Percentiles rank a stretch among this genome's conserved stretches.
phyloP scores from a whole-genome alignment of 345 rosid genomes.

The Rubroshorea leprosula region DNA sequence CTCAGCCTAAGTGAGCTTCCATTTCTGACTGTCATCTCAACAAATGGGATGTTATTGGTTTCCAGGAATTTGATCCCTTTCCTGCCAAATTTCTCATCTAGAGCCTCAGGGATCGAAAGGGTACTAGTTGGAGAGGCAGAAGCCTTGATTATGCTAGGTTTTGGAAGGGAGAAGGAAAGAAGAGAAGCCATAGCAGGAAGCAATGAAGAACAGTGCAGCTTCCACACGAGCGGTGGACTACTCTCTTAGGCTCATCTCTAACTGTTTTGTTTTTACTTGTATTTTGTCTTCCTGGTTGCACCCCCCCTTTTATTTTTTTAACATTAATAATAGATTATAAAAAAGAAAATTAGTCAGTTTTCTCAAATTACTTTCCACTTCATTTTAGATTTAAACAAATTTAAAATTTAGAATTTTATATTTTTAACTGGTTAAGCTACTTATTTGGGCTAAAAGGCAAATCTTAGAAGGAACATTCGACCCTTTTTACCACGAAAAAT shows the following conservation, averaged over 20 bases:
- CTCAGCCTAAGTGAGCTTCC: conserved; percentile 64
- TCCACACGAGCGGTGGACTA: conserved; percentile 24
- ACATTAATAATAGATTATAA: too few species aligned
- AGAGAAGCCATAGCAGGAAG: conserved; percentile 56
- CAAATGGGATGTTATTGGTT: conserved; percentile 41
- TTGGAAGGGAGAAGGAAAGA: conserved; percentile 51
- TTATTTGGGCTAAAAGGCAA: too few species aligned
- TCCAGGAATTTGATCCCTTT: conserved; percentile 79
- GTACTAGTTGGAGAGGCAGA: conserved; percentile 20
- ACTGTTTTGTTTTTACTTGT: conserved; percentile 24
- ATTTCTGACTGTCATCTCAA: conserved; percentile 68
- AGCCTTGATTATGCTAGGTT: conserved; percentile 37
- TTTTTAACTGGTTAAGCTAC: too few species aligned
- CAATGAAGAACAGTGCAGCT: conserved; percentile 15
- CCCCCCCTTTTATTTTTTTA: background rate
- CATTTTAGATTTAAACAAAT: too few species aligned
- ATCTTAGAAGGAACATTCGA: too few species aligned
- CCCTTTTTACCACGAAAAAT: too few species aligned
- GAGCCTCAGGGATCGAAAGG: conserved; percentile 34
- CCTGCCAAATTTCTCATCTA: conserved; percentile 56
- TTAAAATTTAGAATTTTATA: too few species aligned
- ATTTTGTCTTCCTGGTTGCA: conserved; percentile 18
- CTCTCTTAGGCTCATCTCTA: conserved; percentile 31
- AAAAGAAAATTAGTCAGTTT: too few species aligned
- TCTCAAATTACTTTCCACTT: too few species aligned